Evolutionary conservation across 2,329 filamentous ascomycete species (phyloP), one percentile per base, ranked within the genome.

Genomic region (Orbilia brochopaga): DNA sequence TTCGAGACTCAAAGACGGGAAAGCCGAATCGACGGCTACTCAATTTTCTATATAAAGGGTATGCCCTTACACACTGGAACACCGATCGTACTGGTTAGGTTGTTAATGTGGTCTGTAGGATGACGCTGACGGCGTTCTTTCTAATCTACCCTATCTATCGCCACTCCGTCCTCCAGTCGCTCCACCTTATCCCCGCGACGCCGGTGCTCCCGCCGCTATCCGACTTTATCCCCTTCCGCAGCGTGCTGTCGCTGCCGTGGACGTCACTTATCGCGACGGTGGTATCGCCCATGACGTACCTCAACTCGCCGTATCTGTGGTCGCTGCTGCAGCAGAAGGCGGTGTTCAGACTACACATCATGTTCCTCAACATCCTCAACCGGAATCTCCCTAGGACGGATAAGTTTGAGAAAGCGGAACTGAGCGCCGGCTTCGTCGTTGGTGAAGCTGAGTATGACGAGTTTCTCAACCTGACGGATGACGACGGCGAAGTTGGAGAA

Each of bases 81-180:
- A 17, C 48, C 6, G 11, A 17, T 35, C 17, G 11, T 23, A 59
- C 32, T 1, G n/a, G 10, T 37, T 37, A 37, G n/a, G n/a, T n/a
- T n/a, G n/a, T n/a, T n/a, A n/a, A n/a, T n/a, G n/a, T n/a, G n/a
- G n/a, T n/a, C n/a, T n/a, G n/a, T 54, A 77, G 76, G n/a, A 60
- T 77, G 52, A 75, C 75, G 15, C 65, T 75, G 11, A 66, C 69
- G 13, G 73, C 75, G 2, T 76, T 75, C 73, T 75, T 75, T 51
- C 65, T 77, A 17, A 63, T 76, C 32, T 76, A 75, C 48, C 76
- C 76, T n/a, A 72, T 77, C 27, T 77, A 75, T 51, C 74, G 75
- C 30, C 75, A 77, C 42, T 76, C 75, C 0, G 73, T 74, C n/a
- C 69, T 76, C 1, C 76, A 77, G 60, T 75, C 74, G 19, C 74